These are phyloP conservation scores for Aspergillus phoenicis DNA, from an alignment of 2,329 filamentous ascomycete genomes.

Conservation along the genomic window DNA sequence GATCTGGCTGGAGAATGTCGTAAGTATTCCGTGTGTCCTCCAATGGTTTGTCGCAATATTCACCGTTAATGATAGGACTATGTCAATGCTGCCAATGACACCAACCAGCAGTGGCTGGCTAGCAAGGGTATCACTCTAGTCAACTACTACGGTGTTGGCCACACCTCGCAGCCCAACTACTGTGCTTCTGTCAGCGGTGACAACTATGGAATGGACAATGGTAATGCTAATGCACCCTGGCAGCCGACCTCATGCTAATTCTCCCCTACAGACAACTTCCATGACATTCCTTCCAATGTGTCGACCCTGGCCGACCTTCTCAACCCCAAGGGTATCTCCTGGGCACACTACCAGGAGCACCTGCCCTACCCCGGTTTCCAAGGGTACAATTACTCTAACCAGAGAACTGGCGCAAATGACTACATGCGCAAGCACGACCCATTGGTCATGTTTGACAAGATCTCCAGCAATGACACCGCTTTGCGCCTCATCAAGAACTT, in stretches of 20 bases:
- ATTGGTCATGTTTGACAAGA: constrained; percentile 66
- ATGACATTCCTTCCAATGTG: constrained; percentile 59
- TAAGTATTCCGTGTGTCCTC: constrained; percentile 30
- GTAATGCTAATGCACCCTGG: neutral
- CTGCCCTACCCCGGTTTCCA: constrained; percentile 74
- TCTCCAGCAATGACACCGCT: constrained; percentile 60
- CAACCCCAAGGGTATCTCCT: constrained; percentile 64
- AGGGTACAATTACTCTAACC: constrained; percentile 57
- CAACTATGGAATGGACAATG: constrained; percentile 69
- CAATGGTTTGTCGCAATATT: neutral
- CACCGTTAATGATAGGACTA: constrained; percentile 48
- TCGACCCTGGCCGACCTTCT: constrained; percentile 68
- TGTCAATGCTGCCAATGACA: constrained; percentile 64
- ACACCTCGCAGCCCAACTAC: constrained; percentile 79
- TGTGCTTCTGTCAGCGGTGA: constrained; percentile 68
- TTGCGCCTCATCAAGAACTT: constrained; percentile 73
- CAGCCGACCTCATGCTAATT: neutral
- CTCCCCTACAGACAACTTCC: constrained; percentile 57
- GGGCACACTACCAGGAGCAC: constrained; percentile 75
- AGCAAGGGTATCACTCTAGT: constrained; percentile 60
- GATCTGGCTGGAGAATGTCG: constrained; percentile 77
- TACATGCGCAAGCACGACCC: constrained; percentile 82
- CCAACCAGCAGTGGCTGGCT: constrained; percentile 32
- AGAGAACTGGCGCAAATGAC: constrained; percentile 63
- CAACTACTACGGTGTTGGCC: constrained; percentile 64